A percentile compares a stretch with the other conserved stretches of the same genome.
Conservation (phyloP, 1,284 basidiomycete species). For the Ganoderma sinense region DNA sequence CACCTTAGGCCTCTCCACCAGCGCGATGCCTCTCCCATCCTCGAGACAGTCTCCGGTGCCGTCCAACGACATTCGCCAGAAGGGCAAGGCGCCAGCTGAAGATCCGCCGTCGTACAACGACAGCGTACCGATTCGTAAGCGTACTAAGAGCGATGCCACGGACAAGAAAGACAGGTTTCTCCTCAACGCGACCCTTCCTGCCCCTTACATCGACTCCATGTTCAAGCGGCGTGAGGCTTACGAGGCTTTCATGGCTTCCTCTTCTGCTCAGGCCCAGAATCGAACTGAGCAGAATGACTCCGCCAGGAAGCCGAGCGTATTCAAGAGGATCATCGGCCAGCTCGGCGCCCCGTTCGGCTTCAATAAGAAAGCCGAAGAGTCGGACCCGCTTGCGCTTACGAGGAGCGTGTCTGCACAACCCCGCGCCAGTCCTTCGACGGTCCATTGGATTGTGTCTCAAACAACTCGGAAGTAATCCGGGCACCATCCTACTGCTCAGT, state of each 20-base stretch:
- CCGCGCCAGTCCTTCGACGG: background rate
- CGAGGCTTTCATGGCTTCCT: background rate
- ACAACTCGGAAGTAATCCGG: background rate
- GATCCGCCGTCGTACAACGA: background rate
- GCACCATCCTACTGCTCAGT: background rate
- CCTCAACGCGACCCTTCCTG: background rate
- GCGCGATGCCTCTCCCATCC: background rate
- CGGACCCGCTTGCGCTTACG: background rate
- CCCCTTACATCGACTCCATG: background rate
- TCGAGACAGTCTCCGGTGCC: background rate
- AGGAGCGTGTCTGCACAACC: background rate
- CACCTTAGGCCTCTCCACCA: background rate
- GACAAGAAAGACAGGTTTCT: background rate
- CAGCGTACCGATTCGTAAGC: background rate
- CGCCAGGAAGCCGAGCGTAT: background rate
- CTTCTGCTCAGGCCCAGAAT: background rate
- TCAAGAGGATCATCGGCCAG: background rate
- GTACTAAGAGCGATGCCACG: slow-evolving; percentile 1
- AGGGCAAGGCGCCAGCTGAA: background rate
- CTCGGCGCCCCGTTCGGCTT: background rate
- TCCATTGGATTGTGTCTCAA: background rate
- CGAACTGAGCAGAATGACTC: background rate
- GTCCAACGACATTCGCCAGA: background rate
- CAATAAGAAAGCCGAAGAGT: background rate
- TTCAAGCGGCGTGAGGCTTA: background rate